These are phyloP conservation scores for Colletotrichum incanum DNA, from an alignment of 2,329 filamentous ascomycete genomes.

Conservation along the genomic window DNA sequence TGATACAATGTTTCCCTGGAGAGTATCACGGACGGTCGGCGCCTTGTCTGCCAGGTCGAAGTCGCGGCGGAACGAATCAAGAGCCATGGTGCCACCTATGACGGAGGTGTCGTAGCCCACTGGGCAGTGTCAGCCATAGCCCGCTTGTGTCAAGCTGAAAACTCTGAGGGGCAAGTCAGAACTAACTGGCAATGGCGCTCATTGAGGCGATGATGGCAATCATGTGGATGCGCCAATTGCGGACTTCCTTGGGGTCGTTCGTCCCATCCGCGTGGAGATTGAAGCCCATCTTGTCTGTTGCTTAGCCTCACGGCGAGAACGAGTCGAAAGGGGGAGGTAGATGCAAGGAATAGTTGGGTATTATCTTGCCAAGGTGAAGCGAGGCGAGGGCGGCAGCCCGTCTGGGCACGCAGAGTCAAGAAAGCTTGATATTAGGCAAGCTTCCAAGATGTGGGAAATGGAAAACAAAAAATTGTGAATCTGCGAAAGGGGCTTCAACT, in stretches of 20 bases:
- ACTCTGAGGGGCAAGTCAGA: not conserved
- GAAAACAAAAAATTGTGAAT: not conserved
- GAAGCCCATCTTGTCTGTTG: conserved; percentile 7
- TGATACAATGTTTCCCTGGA: conserved; percentile 52
- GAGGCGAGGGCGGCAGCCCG: not conserved
- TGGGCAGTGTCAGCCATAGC: not conserved
- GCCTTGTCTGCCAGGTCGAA: conserved; percentile 42
- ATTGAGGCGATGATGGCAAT: conserved; percentile 46
- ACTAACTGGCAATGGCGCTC: conserved; percentile 45
- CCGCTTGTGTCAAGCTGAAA: not conserved
- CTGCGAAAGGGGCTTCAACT: not conserved
- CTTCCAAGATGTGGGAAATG: not conserved
- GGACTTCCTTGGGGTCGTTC: conserved; percentile 9
- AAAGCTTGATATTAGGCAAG: conserved; percentile 3
- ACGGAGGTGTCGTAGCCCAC: conserved; percentile 25
- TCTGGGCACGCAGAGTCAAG: not conserved
- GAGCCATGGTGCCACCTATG: conserved; percentile 48
- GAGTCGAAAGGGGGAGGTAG: not conserved
- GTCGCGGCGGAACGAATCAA: conserved; percentile 45
- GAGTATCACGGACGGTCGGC: conserved; percentile 37
- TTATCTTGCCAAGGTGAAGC: not conserved
- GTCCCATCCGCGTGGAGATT: conserved; percentile 38
- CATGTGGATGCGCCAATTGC: conserved; percentile 47
- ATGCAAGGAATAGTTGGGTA: not conserved
- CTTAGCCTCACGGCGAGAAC: conserved; percentile 8